Base-by-base conservation (phyloP, 306 rosid species). In the Senna tora region DNA sequence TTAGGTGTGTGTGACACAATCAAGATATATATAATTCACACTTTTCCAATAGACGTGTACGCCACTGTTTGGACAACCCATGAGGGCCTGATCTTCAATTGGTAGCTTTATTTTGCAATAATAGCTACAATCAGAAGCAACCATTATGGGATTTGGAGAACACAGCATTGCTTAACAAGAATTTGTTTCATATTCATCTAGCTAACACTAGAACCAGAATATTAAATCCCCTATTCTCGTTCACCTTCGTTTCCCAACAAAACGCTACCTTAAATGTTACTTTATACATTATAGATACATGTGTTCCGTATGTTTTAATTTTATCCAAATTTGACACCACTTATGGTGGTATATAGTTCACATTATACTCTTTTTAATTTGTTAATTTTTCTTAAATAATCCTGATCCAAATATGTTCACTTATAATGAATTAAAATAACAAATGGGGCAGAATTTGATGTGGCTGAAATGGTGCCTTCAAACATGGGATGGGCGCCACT, bases 121-220 rank as follows among this genome's bases (percentile, higher is more conserved):
- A 46, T 55, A 32, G 74, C 34, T 3, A 41, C 75, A 66, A 52
- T 53, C 53, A 72, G 52, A 72, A 77, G 82, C 79, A 67, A 60
- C 52, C 41, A 6, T 9, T 56, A 32, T 19, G 36, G 64, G 30
- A 49, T 34, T 34, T n/a, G 13, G 57, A n/a, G 30, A 51, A 41
- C 57, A 20, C 4, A 38, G n/a, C 45, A 69, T 55, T 69, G 64
- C 80, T 45, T 49, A 9, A 30, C 41, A 65, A 38, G 15, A 73
- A 51, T 39, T 32, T 9, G 71, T 7, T 54, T 58, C 30, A 33
- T 45, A 33, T 54, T 59, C 39, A 43, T 55, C 22, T 42, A 41
- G 63, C 34, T 5, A 28, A 54, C 20, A 58, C 49, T 17, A 45
- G 51, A 57, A 51, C 56, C 0, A 16, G 2, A 51, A 55, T 55